Evolutionary conservation across 805 yeast species (phyloP), one percentile per base, ranked within the genome.

Genomic region (Pichia californica): DNA sequence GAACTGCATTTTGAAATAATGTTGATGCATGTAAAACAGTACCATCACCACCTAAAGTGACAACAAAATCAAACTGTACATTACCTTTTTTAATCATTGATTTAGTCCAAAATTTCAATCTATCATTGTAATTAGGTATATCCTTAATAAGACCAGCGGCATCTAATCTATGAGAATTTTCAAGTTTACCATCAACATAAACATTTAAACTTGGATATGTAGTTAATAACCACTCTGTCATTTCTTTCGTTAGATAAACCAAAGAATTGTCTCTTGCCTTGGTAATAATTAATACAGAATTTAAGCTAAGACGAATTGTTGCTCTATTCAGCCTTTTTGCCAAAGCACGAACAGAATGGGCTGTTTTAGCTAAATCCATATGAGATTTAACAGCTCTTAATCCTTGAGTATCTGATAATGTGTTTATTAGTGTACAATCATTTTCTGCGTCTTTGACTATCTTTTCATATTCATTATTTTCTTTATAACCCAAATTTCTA

Each of bases 1-100:
- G 99, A 2, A 89, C 96, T 38, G 76, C 74, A 45, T 74, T 68
- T 64, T 85, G 94, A 63, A 93, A 93, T 32, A 88, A 68, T 44
- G 93, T 82, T 2, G 95, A 88, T 0, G 91, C 91, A 55, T 83
- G 83, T 9, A 91, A 67, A 38, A 91, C 96, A 0, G 99, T 93
- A 8, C 99, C 98, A 58, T 93, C 99, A 15, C 99, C 99, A 20
- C 99, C 99, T 8, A 93, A 69, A 0, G 98, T 87, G 35, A 91
- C 77, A 2, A 88, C 81, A 47, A 89, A 67, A 60, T 91, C 98
- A 50, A 80, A 76, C 36, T 68, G 55, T 29, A 73, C 70, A 3
- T 77, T 70, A 61, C 38, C 58, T 39, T 45, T 63, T 53, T 60
- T 55, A 11, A 86, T 74, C 43, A 81, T 67, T 16, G 71, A 71